These are phyloP conservation scores for Mollisiaceae sp. DNA, from an alignment of 2,329 filamentous ascomycete genomes.

Conservation along the genomic window DNA sequence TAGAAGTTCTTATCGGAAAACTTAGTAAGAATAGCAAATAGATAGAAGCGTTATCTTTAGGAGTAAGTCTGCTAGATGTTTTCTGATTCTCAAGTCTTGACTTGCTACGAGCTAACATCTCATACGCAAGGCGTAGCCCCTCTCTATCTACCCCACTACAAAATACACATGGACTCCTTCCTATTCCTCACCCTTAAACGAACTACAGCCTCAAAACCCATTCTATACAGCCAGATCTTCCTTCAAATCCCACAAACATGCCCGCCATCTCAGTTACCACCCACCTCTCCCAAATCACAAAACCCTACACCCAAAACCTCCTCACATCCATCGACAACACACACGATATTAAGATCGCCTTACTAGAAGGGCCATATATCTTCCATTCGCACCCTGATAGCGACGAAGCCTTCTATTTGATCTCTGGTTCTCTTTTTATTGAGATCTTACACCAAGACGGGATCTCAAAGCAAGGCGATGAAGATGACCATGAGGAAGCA, in stretches of 20 bases:
- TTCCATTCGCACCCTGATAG: slow-evolving; percentile 49
- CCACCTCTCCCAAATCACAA: slow-evolving; percentile 39
- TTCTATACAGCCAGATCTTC: neutral
- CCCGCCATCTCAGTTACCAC: slow-evolving; percentile 34
- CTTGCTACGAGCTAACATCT: neutral
- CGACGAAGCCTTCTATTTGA: slow-evolving; percentile 49
- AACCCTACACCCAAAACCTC: slow-evolving; percentile 43
- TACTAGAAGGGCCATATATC: slow-evolving; percentile 47
- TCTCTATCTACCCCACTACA: neutral
- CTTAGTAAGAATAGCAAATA: no score
- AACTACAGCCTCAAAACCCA: neutral
- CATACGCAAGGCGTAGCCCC: neutral
- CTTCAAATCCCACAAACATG: neutral
- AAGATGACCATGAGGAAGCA: slow-evolving; percentile 24
- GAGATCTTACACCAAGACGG: slow-evolving; percentile 34
- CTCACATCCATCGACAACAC: slow-evolving; percentile 44
- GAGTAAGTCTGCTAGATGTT: no score
- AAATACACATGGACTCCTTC: neutral
- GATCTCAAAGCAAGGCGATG: neutral
- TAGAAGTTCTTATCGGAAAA: no score
- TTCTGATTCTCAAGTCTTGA: no score
- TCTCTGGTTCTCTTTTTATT: slow-evolving; percentile 45
- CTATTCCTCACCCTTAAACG: no score
- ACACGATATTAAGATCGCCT: slow-evolving; percentile 49
- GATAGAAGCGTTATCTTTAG: no score